Evolutionary conservation across 2,329 filamentous ascomycete genomes (phyloP).

Genomic region (Stromatinia cepivora): DNA sequence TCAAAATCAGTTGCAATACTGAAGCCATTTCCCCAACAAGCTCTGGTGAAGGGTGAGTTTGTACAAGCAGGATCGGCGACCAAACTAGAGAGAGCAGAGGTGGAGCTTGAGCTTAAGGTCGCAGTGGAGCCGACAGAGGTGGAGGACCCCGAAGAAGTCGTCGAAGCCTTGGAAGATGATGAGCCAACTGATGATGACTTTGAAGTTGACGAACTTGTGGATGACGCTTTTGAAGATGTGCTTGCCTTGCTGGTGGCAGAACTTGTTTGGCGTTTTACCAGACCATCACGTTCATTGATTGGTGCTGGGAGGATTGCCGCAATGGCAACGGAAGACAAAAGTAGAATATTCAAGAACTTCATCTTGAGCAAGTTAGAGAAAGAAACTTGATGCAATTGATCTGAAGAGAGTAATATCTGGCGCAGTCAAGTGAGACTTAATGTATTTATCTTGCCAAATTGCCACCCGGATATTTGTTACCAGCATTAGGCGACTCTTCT

Average conservation of each 20-base stretch:
- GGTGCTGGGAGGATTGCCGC: constrained; percentile 11
- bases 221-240: not conserved
- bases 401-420: constrained; percentile 20
- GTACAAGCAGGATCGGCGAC: constrained; percentile 32
- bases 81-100: constrained; percentile 19
- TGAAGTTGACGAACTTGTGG: constrained; percentile 3
- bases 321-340: constrained; percentile 15
- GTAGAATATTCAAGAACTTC: constrained; percentile 22
- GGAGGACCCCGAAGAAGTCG: constrained; percentile 7
- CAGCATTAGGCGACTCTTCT: not conserved
- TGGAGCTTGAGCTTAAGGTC: constrained; percentile 11
- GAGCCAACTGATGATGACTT: constrained; percentile 2
- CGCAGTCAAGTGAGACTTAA: constrained; percentile 8
- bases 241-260: constrained; percentile 2
- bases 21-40: constrained; percentile 40
- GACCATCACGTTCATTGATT: constrained; percentile 13
- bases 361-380: constrained; percentile 23
- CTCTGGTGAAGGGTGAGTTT: constrained; percentile 38
- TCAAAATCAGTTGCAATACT: constrained; percentile 40
- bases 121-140: not conserved
- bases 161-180: constrained; percentile 6
- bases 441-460: constrained; percentile 22
- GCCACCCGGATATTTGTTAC: not conserved
- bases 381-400: constrained; percentile 18
- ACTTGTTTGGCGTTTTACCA: constrained; percentile 1